Evolutionary conservation across 2,329 filamentous ascomycete species (phyloP).

Genomic region (Colletotrichum cordylinicola): DNA sequence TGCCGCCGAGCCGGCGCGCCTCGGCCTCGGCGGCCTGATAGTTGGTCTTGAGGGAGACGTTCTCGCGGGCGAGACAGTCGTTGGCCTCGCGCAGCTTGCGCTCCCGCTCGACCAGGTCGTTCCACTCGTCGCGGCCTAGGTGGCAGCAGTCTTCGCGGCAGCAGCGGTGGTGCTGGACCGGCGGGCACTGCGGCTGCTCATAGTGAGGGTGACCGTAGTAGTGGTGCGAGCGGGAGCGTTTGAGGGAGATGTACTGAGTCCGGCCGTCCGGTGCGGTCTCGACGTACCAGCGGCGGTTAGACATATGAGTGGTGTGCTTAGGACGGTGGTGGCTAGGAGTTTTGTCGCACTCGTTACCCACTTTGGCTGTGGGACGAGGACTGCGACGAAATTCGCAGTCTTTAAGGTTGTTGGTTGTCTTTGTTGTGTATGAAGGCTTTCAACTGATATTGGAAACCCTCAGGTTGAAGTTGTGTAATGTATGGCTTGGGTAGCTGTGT

Average conservation of each 20-base stretch:
- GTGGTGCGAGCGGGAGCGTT: conserved; percentile 41
- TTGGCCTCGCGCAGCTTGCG: conserved; percentile 39
- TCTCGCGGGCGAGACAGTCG: conserved; percentile 34
- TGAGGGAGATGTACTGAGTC: conserved; percentile 43
- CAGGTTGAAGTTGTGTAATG: not conserved
- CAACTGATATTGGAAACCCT: not conserved
- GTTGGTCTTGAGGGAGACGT: conserved; percentile 37
- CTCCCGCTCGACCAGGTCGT: conserved; percentile 40
- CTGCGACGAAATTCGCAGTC: not conserved
- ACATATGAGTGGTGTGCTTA: conserved; percentile 31
- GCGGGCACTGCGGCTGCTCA: conserved; percentile 11
- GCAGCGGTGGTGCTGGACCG: not conserved
- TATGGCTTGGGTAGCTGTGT: not conserved
- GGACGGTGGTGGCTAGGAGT: not conserved
- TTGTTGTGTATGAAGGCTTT: not conserved
- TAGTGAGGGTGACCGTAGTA: conserved; percentile 35
- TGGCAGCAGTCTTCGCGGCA: conserved; percentile 38
- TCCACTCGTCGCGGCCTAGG: conserved; percentile 42
- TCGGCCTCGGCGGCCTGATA: conserved; percentile 41
- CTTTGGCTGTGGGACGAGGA: conserved; percentile 7
- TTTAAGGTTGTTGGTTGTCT: not conserved
- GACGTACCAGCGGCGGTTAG: conserved; percentile 38
- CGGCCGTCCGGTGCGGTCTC: conserved; percentile 39
- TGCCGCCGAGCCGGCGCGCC: conserved; percentile 35
- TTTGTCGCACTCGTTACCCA: conserved; percentile 20